Evolutionary conservation across 257 asterid species (phyloP).

Genomic region (Nicotiana obtusifolia): DNA sequence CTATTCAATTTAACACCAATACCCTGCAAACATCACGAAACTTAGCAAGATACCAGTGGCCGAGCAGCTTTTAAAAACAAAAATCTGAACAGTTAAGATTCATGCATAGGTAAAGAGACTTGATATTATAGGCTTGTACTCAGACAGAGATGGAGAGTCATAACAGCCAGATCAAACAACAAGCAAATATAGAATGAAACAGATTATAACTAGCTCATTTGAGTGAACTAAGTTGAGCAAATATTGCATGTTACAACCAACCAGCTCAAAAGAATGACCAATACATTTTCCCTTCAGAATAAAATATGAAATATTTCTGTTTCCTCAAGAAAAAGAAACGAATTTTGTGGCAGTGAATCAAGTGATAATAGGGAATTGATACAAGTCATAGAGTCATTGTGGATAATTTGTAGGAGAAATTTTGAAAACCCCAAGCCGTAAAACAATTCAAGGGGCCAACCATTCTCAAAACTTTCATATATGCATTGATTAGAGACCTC

Average conservation of each 20-base stretch:
- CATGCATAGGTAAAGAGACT: not conserved
- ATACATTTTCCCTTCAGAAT: too few species aligned
- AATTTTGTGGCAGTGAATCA: too few species aligned
- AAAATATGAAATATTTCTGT: too few species aligned
- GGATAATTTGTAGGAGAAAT: conserved; percentile 25
- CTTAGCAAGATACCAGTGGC: too few species aligned
- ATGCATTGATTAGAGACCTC: conserved; percentile 25
- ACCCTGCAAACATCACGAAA: not conserved
- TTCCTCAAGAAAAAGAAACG: too few species aligned
- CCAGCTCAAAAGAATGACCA: not conserved
- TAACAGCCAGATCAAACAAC: not conserved
- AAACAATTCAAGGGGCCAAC: conserved; percentile 45
- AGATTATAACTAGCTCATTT: not conserved
- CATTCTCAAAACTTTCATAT: conserved; percentile 34
- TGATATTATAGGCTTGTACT: not conserved
- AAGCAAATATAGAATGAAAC: not conserved
- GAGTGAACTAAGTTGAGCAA: not conserved
- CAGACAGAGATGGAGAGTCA: too few species aligned
- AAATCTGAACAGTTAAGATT: too few species aligned
- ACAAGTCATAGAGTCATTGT: not conserved
- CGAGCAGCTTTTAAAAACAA: too few species aligned
- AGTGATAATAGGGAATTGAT: too few species aligned
- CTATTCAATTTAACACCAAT: not conserved
- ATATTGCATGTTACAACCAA: not conserved
- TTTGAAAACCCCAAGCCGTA: conserved; percentile 40